These are phyloP conservation scores for Sclerotinia sclerotiorum DNA, from an alignment of 2,329 filamentous ascomycete species.

Conservation along the genomic window DNA sequence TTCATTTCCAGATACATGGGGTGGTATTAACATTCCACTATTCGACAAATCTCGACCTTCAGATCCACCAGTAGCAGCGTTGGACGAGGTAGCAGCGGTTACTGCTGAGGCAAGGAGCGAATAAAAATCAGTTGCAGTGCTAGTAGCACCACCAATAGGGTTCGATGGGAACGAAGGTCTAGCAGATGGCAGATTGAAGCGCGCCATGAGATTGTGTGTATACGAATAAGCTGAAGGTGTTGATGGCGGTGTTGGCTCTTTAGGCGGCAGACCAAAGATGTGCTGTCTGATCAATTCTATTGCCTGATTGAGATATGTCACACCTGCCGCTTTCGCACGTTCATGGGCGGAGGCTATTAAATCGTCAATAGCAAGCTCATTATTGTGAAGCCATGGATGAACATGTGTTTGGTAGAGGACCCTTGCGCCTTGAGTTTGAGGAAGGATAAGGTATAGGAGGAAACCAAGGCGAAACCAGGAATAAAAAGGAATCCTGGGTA, in stretches of 20 bases:
- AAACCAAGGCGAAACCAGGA: slow-evolving; percentile 83
- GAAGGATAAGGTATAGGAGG: slow-evolving; percentile 93
- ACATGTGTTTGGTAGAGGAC: slow-evolving; percentile 81
- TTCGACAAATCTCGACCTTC: slow-evolving; percentile 49
- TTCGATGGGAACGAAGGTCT: slow-evolving; percentile 49
- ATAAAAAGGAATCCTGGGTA: slow-evolving; percentile 80
- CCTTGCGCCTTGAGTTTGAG: slow-evolving; percentile 91
- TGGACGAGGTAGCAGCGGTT: slow-evolving; percentile 46
- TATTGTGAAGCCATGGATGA: slow-evolving; percentile 82
- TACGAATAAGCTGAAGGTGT: slow-evolving; percentile 56
- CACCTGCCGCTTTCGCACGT: slow-evolving; percentile 71
- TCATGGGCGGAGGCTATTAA: slow-evolving; percentile 83
- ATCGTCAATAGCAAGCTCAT: slow-evolving; percentile 86
- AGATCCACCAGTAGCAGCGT: slow-evolving; percentile 37
- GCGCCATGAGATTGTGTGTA: slow-evolving; percentile 76
- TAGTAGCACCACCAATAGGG: slow-evolving; percentile 43
- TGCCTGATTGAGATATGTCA: slow-evolving; percentile 70
- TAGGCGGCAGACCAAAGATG: slow-evolving; percentile 73
- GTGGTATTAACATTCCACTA: slow-evolving; percentile 67
- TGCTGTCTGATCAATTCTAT: slow-evolving; percentile 73
- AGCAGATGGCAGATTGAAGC: slow-evolving; percentile 79
- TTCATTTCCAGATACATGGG: slow-evolving; percentile 65
- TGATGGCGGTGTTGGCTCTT: slow-evolving; percentile 46
- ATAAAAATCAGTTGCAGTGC: slow-evolving; percentile 66
- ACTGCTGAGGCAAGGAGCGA: slow-evolving; percentile 74